Conservation (phyloP, 2,329 filamentous ascomycete species). For the Fusarium continuum region DNA sequence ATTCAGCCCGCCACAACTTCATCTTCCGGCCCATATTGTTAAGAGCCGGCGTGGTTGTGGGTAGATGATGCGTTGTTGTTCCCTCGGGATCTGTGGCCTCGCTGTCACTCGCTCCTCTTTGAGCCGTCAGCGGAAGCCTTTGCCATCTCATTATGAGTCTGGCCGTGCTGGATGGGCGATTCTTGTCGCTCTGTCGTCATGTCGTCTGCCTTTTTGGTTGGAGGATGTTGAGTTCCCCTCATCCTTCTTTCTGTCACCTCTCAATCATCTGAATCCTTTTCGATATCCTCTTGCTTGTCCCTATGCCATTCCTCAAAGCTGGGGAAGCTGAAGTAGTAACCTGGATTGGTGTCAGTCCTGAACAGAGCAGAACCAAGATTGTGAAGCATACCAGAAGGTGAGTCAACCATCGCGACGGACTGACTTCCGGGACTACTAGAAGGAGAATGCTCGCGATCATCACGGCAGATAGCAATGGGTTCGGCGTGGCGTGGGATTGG, state of each 20-base stretch:
- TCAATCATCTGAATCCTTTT: constrained; percentile 43
- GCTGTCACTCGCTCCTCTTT: constrained; percentile 24
- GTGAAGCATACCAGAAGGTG: constrained; percentile 40
- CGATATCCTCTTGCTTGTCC: constrained; percentile 42
- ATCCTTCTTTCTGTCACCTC: constrained; percentile 11
- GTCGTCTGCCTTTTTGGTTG: constrained; percentile 27
- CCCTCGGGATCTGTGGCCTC: constrained; percentile 26
- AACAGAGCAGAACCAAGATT: constrained; percentile 32
- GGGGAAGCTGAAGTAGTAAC: constrained; percentile 76
- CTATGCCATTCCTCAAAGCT: constrained; percentile 74
- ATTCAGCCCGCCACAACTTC: constrained; percentile 27
- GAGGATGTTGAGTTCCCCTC: constrained; percentile 30
- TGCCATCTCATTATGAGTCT: constrained; percentile 8
- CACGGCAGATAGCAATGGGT: constrained; percentile 38
- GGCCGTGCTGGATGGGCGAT: constrained; percentile 15
- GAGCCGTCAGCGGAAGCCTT: constrained; percentile 12
- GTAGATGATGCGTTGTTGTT: constrained; percentile 15
- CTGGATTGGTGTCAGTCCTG: constrained; percentile 47
- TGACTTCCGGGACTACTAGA: constrained; percentile 37
- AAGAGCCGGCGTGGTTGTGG: constrained; percentile 14
- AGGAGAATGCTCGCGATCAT: constrained; percentile 32
- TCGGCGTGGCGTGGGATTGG: constrained; percentile 34
- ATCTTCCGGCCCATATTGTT: constrained; percentile 10
- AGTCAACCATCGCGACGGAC: constrained; percentile 39
- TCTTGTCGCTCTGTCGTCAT: constrained; percentile 24